Percentiles rank a stretch among this genome's conserved stretches.
Conservation (phyloP, 805 yeast genomes). For the Komagataella pseudopastoris region DNA sequence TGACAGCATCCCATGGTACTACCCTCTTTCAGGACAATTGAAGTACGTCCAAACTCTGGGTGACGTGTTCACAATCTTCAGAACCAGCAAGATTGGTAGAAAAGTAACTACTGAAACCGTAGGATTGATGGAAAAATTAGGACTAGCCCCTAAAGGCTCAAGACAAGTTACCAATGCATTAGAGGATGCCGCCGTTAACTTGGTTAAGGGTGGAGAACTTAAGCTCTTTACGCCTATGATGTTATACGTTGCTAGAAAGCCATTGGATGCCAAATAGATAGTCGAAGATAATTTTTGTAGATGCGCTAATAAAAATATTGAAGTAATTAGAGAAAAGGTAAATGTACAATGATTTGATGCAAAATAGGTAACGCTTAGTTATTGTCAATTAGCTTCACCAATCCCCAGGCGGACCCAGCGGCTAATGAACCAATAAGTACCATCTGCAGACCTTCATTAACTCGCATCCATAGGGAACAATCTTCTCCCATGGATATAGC, state of each 20-base stretch:
- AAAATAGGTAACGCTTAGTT: neutral
- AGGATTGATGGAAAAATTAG: conserved; percentile 69
- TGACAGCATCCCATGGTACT: conserved; percentile 93
- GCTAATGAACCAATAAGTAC: conserved; percentile 92
- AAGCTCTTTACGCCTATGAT: conserved; percentile 96
- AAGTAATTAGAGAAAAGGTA: neutral
- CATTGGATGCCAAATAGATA: conserved; percentile 22
- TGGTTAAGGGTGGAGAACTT: conserved; percentile 85
- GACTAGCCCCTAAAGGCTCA: conserved; percentile 89
- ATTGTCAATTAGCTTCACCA: conserved; percentile 64
- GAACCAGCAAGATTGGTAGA: conserved; percentile 85
- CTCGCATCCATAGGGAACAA: conserved; percentile 43
- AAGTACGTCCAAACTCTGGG: conserved; percentile 66
- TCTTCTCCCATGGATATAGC: conserved; percentile 73
- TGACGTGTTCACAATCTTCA: conserved; percentile 73
- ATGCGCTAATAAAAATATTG: neutral
- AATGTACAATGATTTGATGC: neutral
- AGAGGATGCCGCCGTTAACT: conserved; percentile 93
- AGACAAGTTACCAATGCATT: conserved; percentile 81
- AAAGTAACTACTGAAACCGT: conserved; percentile 69
- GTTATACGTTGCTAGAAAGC: conserved; percentile 83
- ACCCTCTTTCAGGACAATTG: conserved; percentile 93
- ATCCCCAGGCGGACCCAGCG: conserved; percentile 92
- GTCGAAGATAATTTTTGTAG: neutral
- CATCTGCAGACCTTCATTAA: conserved; percentile 83